These are phyloP conservation scores for Xylaria flabelliformis DNA, from an alignment of 495 filamentous ascomycete species.

Conservation along the genomic window DNA sequence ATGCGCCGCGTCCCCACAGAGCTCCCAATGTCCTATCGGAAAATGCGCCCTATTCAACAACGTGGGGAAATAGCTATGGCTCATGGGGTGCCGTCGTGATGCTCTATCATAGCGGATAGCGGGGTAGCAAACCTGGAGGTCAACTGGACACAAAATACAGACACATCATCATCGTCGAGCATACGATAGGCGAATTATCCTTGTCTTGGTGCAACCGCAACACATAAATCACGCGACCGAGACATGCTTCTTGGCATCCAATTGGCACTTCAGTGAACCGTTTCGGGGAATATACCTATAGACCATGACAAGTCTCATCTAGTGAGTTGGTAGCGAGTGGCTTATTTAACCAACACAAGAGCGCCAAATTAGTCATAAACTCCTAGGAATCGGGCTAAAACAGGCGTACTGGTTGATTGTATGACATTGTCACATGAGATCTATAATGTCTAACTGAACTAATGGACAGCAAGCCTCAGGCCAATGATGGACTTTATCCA, in stretches of 20 bases:
- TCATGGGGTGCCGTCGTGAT: conserved; percentile 35
- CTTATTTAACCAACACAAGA: not conserved
- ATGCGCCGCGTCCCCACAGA: conserved; percentile 29
- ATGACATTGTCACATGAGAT: not conserved
- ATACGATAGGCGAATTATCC: not conserved
- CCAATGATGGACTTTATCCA: conserved; percentile 8
- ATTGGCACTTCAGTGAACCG: not conserved
- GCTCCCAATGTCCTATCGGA: conserved; percentile 32
- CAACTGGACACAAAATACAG: conserved; percentile 26
- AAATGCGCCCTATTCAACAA: conserved; percentile 36
- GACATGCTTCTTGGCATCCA: conserved; percentile 7
- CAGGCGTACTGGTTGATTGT: not conserved
- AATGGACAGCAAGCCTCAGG: not conserved
- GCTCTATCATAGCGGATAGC: conserved; percentile 35
- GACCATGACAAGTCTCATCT: not conserved
- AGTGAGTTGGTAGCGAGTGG: not conserved
- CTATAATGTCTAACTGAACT: not conserved
- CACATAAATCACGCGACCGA: conserved; percentile 15
- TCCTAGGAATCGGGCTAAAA: not conserved
- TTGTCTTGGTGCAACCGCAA: conserved; percentile 14
- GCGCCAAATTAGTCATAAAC: not conserved
- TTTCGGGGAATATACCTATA: not conserved
- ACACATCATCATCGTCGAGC: conserved; percentile 9
- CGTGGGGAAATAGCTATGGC: conserved; percentile 47
- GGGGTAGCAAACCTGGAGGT: conserved; percentile 35